These are phyloP conservation scores for Phytopythium sindhum DNA, from an alignment of 352 stramenopile species.

Conservation along the genomic window DNA sequence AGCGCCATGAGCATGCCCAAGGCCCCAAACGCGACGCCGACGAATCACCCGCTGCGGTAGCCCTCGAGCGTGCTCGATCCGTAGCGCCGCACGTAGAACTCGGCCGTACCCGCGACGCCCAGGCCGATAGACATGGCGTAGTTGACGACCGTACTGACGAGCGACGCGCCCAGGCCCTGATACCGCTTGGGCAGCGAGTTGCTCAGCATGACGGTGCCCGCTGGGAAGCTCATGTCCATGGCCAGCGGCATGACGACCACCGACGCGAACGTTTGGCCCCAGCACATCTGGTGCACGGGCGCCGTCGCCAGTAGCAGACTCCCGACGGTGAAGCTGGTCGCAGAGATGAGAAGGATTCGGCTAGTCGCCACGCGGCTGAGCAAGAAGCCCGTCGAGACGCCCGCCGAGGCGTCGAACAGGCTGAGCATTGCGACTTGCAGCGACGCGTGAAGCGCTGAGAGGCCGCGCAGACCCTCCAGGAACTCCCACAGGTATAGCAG, in stretches of 20 bases:
- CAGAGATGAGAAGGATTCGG: conserved; percentile 2
- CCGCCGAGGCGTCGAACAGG: background rate
- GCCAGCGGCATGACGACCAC: conserved; percentile 11
- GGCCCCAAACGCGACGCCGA: background rate
- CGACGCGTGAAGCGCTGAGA: background rate
- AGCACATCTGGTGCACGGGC: conserved; percentile 5
- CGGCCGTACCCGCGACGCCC: conserved; percentile 3
- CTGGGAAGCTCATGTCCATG: conserved; percentile 9
- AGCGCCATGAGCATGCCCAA: conserved; percentile 1
- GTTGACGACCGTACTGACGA: conserved; percentile 6
- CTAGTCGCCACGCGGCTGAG: conserved; percentile 4
- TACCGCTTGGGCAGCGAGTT: conserved; percentile 4
- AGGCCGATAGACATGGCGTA: conserved; percentile 9
- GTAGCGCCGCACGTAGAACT: conserved; percentile 3
- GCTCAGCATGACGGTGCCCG: conserved; percentile 6
- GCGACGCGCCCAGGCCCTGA: conserved; percentile 6
- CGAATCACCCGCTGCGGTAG: conserved; percentile 6
- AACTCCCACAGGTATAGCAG: conserved; percentile 8
- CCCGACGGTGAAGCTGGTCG: background rate
- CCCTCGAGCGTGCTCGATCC: conserved; percentile 1
- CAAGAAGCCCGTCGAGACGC: conserved; percentile 5
- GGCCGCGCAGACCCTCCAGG: conserved; percentile 5
- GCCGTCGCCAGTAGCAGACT: conserved; percentile 1
- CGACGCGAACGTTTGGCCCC: conserved; percentile 3
- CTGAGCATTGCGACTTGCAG: background rate